Evolutionary conservation across 306 rosid species (phyloP).

Genomic region (Prinsepia uniflora): DNA sequence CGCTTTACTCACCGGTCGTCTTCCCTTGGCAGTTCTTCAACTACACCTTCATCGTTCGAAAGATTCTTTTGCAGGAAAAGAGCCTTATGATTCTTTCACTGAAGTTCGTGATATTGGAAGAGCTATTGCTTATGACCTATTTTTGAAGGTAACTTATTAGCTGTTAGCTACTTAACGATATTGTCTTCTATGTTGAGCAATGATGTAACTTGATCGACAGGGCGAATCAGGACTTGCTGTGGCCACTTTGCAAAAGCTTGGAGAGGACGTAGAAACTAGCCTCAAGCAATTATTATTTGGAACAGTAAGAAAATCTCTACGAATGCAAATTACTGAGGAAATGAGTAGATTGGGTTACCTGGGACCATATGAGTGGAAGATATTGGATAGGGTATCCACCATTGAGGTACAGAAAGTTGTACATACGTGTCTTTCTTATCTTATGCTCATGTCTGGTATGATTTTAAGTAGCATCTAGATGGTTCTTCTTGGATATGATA

Average conservation of each 20-base stretch:
- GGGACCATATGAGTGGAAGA: slow-evolving; percentile 84
- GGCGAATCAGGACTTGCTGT: slow-evolving; percentile 94
- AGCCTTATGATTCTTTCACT: slow-evolving; percentile 68
- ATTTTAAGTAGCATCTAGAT: slow-evolving; percentile 19
- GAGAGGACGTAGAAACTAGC: slow-evolving; percentile 84
- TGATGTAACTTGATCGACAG: slow-evolving; percentile 44
- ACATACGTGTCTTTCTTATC: slow-evolving; percentile 22
- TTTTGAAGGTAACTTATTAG: slow-evolving; percentile 68
- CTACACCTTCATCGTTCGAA: slow-evolving; percentile 75
- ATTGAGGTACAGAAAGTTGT: slow-evolving; percentile 65
- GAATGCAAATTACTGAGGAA: slow-evolving; percentile 67
- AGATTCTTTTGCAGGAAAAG: slow-evolving; percentile 57
- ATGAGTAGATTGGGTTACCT: slow-evolving; percentile 78
- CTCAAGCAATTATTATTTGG: slow-evolving; percentile 87
- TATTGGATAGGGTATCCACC: slow-evolving; percentile 66
- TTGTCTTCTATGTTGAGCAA: slow-evolving; percentile 7
- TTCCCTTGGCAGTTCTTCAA: slow-evolving; percentile 95
- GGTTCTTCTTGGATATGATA: slow-evolving; percentile 32
- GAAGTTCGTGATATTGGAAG: slow-evolving; percentile 96
- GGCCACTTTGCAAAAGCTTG: slow-evolving; percentile 86
- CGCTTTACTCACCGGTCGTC: slow-evolving; percentile 93
- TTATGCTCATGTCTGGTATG: slow-evolving; percentile 24
- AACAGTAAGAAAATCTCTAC: slow-evolving; percentile 78
- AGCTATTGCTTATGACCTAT: slow-evolving; percentile 91
- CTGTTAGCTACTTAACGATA: slow-evolving; percentile 25